Evolutionary conservation across 441 rosid species (phyloP).

Genomic region (Pelargonium cotyledonis): DNA sequence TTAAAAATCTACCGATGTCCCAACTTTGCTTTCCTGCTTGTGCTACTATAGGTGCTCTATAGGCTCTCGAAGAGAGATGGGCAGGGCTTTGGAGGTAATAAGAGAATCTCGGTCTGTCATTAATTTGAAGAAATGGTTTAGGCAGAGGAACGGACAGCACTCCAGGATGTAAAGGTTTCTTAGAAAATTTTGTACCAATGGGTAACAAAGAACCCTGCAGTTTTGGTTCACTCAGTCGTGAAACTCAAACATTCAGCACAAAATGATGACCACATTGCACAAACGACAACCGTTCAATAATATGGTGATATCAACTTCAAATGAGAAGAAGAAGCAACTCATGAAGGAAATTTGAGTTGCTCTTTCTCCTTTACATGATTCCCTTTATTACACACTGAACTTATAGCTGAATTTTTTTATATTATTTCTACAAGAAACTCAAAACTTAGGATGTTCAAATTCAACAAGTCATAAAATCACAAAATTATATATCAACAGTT

Average conservation of each 20-base stretch:
- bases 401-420: background rate
- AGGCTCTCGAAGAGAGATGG: conserved; percentile 23
- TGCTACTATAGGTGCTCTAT: conserved; percentile 31
- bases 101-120: conserved; percentile 28
- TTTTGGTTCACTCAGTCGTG: conserved; percentile 18
- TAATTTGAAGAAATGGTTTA: conserved; percentile 67
- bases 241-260: conserved; percentile 8
- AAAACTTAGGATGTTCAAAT: too few relatives aligned
- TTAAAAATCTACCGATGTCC: conserved; percentile 82
- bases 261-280: background rate
- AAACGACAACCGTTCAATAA: background rate
- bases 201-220: conserved; percentile 51
- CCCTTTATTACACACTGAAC: conserved; percentile 1
- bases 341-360: background rate
- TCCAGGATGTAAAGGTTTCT: conserved; percentile 24
- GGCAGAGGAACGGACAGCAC: conserved; percentile 41
- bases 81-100: conserved; percentile 26
- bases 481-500: too few relatives aligned
- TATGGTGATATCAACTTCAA: background rate
- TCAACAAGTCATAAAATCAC: too few relatives aligned
- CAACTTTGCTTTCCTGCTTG: conserved; percentile 53
- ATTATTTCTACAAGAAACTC: too few relatives aligned
- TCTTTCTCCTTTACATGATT: background rate
- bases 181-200: conserved; percentile 24
- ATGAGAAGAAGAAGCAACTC: background rate